phyloP scores from a whole-genome alignment of 768 basidiomycete species.

The Termitomyces sp. region DNA sequence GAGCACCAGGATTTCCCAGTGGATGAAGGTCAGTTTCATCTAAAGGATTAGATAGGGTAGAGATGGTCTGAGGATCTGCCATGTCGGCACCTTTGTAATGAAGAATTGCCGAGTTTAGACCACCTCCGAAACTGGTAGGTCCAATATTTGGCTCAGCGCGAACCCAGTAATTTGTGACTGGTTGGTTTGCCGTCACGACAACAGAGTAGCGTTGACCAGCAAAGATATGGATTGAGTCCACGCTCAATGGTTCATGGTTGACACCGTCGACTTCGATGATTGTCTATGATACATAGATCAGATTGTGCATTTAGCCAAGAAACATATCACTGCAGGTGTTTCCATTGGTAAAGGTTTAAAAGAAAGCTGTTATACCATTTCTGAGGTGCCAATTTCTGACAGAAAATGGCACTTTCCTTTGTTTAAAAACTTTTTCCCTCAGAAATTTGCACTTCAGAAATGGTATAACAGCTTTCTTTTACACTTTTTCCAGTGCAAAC shows the following conservation, averaged over 20 bases:
- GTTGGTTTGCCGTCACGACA: neutral
- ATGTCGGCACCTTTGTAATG: neutral
- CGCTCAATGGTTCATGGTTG: neutral
- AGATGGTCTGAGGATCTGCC: neutral
- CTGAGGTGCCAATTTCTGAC: too few species aligned
- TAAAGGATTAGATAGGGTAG: neutral
- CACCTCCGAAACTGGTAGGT: neutral
- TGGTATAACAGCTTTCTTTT: too few species aligned
- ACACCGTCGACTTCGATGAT: neutral
- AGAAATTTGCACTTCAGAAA: too few species aligned
- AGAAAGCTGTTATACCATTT: too few species aligned
- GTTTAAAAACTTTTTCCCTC: too few species aligned
- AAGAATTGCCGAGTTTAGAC: conserved; percentile 5
- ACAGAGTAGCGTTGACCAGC: conserved; percentile 1
- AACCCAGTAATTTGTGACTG: conserved; percentile 1
- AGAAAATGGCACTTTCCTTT: too few species aligned
- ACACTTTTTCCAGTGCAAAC: too few species aligned
- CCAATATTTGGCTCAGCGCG: neutral
- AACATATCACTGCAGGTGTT: too few species aligned
- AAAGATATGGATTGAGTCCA: neutral
- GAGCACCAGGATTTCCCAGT: neutral
- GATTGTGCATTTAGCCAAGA: neutral
- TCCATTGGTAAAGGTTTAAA: too few species aligned
- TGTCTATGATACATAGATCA: neutral
- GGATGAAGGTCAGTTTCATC: neutral